Conservation (phyloP, 805 yeast species). For the Alloascoidea africana region DNA sequence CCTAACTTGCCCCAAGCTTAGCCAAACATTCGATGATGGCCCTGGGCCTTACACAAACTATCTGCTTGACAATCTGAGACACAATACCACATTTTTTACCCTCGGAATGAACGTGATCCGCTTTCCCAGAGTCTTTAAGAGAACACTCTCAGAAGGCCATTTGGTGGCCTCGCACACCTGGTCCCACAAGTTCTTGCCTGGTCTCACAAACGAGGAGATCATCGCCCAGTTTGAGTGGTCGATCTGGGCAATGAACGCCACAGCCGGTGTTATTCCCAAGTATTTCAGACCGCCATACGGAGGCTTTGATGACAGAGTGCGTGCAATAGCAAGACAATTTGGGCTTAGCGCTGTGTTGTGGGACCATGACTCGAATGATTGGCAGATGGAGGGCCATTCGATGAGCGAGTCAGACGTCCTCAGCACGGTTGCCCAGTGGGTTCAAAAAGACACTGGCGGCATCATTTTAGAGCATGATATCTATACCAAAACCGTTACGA, state of each 20-base stretch:
- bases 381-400: conserved; percentile 50
- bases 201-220: conserved; percentile 62
- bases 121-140: conserved; percentile 56
- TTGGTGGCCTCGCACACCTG: conserved; percentile 82
- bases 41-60: conserved; percentile 62
- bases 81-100: conserved; percentile 62
- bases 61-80: conserved; percentile 36
- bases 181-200: conserved; percentile 79
- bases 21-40: conserved; percentile 94
- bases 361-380: conserved; percentile 87
- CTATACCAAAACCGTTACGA: conserved; percentile 44
- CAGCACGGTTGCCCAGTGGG: conserved; percentile 42
- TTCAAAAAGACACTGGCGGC: conserved; percentile 26
- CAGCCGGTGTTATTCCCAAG: conserved; percentile 72
- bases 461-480: conserved; percentile 83
- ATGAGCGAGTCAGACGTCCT: conserved; percentile 38
- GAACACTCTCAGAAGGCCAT: conserved; percentile 49
- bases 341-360: conserved; percentile 82
- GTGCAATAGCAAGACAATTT: conserved; percentile 66
- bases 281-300: conserved; percentile 98
- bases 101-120: conserved; percentile 70
- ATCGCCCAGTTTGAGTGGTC: conserved; percentile 91
- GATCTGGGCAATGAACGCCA: conserved; percentile 96
- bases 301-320: conserved; percentile 76
- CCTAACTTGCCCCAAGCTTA: conserved; percentile 52